Base-by-base conservation (phyloP, 768 basidiomycete species). In the Nevesoporus exiguus region DNA sequence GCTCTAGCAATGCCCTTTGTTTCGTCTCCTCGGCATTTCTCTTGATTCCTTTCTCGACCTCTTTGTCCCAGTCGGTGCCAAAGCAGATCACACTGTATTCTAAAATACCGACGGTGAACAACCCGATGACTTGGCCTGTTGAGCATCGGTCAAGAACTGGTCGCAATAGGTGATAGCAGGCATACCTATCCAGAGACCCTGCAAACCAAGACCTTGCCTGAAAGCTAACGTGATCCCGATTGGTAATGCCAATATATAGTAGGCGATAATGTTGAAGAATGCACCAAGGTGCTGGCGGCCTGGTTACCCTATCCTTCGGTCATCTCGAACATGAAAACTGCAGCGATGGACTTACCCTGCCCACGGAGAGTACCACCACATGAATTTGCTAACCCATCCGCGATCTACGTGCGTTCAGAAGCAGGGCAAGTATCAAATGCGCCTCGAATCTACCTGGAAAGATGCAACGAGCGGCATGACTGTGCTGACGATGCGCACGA, bases 261-360 rank as follows among this genome's bases (percentile, higher is more conserved):
- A 82, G 34, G 87, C 86, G 15, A 87, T 69, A 24, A 86, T 64
- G 64, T 90, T 89, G 73, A 90, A 88, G 7, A 82, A 60, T 8
- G 88, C 88, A 7, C 88, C 88, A 17, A 90, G 77, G 56, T 85
- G 83, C 64, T 90, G 88, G 19, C 85, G 67, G 7, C 74, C 76
- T 72, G 58, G 49, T 43, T 21, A 19, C 33, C 21, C 34, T 21
- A 15, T 55, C 25, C 33, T 15, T 68, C 36, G 59, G 60, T 21
- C 7, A 9, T 11, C 13, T 6, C 10, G 29, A 27, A 15, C n/a
- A 17, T 17, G 30, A 13, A 11, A 15, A 31, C 5, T 0, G 11
- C 13, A 24, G 3, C 33, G 21, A 19, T 19, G 19, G 39, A 33
- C 60, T 50, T 47, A 74, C 76, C 78, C 62, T 78, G 77, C 2